Conservation (phyloP, 257 asterid genomes). For the Solanum bulbocastanum region DNA sequence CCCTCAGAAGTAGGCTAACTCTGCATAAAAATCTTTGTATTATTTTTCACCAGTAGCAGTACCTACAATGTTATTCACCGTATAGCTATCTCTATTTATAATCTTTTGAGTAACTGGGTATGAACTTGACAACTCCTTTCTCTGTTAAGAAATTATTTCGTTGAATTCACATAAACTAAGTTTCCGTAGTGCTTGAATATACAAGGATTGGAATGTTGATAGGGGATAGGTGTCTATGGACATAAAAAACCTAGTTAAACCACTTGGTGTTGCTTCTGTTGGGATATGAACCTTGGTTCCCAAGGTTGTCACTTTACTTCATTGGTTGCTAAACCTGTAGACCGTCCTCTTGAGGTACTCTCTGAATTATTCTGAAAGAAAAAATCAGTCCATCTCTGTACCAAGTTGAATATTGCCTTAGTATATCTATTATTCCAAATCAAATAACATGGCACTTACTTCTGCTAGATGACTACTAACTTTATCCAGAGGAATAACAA, state of each 20-base stretch:
- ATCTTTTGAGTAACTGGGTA: neutral
- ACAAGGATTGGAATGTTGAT: neutral
- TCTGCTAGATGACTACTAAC: neutral
- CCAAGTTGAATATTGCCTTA: neutral
- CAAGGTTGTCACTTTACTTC: neutral
- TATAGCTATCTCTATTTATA: neutral
- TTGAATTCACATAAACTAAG: neutral
- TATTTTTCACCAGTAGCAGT: neutral
- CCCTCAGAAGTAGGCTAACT: neutral
- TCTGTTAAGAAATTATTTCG: neutral
- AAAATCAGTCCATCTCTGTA: neutral
- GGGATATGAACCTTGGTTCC: neutral
- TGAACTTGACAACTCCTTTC: neutral
- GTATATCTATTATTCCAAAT: neutral
- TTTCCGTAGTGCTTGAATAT: neutral
- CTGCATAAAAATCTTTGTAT: neutral
- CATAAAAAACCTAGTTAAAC: neutral
- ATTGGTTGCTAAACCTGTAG: neutral
- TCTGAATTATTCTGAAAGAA: neutral
- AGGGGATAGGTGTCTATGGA: neutral
- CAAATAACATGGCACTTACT: neutral
- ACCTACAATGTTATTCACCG: neutral
- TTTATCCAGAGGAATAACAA: neutral
- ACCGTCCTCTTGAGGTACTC: neutral
- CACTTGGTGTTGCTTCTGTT: neutral